These are phyloP conservation scores for Tricholoma saponaceum DNA, from an alignment of 768 basidiomycete species.

Conservation along the genomic window DNA sequence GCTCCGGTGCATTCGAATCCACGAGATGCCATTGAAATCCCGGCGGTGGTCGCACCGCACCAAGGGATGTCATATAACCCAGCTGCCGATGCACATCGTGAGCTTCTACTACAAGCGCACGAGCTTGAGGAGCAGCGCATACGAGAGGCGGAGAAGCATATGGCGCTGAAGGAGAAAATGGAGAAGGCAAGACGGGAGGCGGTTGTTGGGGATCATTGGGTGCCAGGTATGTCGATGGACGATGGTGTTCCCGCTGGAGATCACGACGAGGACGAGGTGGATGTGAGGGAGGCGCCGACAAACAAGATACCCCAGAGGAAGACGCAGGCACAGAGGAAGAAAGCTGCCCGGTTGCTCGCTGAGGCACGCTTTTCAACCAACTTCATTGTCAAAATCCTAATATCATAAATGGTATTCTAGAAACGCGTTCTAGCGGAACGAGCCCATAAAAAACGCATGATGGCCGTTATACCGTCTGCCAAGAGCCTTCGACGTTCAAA, in stretches of 20 bases:
- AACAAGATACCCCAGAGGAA: slow-evolving; percentile 42
- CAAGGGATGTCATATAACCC: slow-evolving; percentile 91
- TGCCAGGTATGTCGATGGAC: slow-evolving; percentile 67
- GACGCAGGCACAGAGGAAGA: slow-evolving; percentile 54
- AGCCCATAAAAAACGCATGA: slow-evolving; percentile 55
- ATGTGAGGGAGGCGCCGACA: slow-evolving; percentile 23
- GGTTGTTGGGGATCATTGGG: slow-evolving; percentile 28
- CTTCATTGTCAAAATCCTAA: not conserved
- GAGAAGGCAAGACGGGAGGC: slow-evolving; percentile 39
- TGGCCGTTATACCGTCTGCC: slow-evolving; percentile 52
- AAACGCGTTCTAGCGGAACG: slow-evolving; percentile 62
- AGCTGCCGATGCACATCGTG: slow-evolving; percentile 63
- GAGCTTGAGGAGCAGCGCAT: slow-evolving; percentile 59
- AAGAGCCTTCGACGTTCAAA: slow-evolving; percentile 46
- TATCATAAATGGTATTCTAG: slow-evolving; percentile 33
- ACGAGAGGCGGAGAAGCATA: slow-evolving; percentile 48
- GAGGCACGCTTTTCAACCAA: slow-evolving; percentile 42
- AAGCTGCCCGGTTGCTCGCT: slow-evolving; percentile 57
- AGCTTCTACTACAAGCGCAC: slow-evolving; percentile 64
- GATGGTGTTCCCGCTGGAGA: slow-evolving; percentile 25
- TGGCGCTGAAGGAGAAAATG: slow-evolving; percentile 52
- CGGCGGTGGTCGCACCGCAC: slow-evolving; percentile 70
- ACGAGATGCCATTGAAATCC: slow-evolving; percentile 51
- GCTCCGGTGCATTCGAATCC: slow-evolving; percentile 44
- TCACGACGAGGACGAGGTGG: slow-evolving; percentile 33